Conservation (phyloP, 768 basidiomycete species). For the Lentinula detonsa region DNA sequence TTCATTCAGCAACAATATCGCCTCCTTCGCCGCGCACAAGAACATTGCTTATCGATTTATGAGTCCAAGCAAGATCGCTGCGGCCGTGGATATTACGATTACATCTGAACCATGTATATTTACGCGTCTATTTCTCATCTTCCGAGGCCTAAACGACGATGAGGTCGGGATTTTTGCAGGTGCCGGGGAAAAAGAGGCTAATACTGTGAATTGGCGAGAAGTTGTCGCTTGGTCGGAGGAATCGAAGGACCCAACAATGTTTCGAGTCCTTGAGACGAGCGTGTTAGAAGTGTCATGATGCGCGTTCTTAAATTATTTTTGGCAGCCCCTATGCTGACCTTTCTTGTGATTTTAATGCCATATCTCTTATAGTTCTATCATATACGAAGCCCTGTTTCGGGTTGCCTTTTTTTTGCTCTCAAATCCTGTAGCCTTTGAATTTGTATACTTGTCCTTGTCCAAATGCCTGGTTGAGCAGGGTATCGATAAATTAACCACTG, state of each 20-base stretch:
- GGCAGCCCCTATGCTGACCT: not conserved
- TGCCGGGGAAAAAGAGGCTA: conserved; percentile 84
- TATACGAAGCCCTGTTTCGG: not conserved
- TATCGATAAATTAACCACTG: not conserved
- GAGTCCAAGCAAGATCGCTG: conserved; percentile 69
- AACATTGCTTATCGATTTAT: conserved; percentile 92
- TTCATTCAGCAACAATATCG: conserved; percentile 60
- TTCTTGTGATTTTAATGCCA: not conserved
- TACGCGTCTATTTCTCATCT: conserved; percentile 82
- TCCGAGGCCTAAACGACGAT: conserved; percentile 76
- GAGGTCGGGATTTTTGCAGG: conserved; percentile 70
- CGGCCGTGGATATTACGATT: conserved; percentile 85
- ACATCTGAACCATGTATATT: conserved; percentile 76
- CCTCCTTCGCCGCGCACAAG: conserved; percentile 68
- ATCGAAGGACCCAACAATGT: conserved; percentile 66
- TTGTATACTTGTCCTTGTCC: not conserved
- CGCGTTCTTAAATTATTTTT: not conserved
- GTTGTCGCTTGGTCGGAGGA: conserved; percentile 77
- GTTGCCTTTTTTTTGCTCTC: not conserved
- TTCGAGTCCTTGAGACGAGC: conserved; percentile 76
- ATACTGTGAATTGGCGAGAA: conserved; percentile 75
- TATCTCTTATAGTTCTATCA: not conserved
- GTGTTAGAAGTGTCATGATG: conserved; percentile 62
- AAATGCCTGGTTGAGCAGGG: not conserved
- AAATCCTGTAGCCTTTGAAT: not conserved